phyloP scores from a whole-genome alignment of 192 early-diverging fungal genomes.

The Pilobolus umbonatus region DNA sequence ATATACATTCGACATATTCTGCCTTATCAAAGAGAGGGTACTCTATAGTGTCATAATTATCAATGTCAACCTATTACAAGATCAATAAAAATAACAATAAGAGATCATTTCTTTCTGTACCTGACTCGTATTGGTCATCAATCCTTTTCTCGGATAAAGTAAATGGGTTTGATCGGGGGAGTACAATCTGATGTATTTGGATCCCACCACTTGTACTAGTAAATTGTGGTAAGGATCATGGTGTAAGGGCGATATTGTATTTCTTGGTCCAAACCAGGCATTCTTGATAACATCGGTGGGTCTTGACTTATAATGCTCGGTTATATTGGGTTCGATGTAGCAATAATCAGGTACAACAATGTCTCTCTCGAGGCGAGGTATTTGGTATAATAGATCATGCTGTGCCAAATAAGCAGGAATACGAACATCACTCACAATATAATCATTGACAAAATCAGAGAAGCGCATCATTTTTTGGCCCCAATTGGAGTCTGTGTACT shows the following conservation, averaged over 20 bases:
- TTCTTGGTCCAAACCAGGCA: slow-evolving; percentile 80
- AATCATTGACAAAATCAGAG: slow-evolving; percentile 61
- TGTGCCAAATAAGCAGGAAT: slow-evolving; percentile 76
- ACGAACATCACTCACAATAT: slow-evolving; percentile 13
- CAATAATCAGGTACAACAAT: slow-evolving; percentile 80
- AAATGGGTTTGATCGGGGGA: slow-evolving; percentile 51
- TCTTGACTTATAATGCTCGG: slow-evolving; percentile 19
- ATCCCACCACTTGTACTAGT: slow-evolving; percentile 79
- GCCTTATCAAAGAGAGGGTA: slow-evolving; percentile 58
- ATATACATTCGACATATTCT: slow-evolving; percentile 60
- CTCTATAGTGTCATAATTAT: slow-evolving; percentile 46
- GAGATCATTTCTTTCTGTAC: slow-evolving; percentile 26
- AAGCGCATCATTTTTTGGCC: slow-evolving; percentile 66
- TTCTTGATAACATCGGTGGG: slow-evolving; percentile 48
- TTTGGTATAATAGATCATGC: slow-evolving; percentile 78
- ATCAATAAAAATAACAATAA: background rate
- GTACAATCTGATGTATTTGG: slow-evolving; percentile 75
- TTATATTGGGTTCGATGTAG: slow-evolving; percentile 25
- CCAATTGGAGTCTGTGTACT: slow-evolving; percentile 79
- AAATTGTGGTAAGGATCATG: slow-evolving; percentile 78
- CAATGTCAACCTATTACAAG: slow-evolving; percentile 59
- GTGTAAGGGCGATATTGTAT: slow-evolving; percentile 83
- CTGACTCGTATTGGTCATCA: slow-evolving; percentile 72
- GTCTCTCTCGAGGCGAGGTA: slow-evolving; percentile 61
- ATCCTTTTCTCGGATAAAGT: slow-evolving; percentile 53